Evolutionary conservation across 2,329 filamentous ascomycete species (phyloP).

Genomic region (Pezicula neosporulosa): DNA sequence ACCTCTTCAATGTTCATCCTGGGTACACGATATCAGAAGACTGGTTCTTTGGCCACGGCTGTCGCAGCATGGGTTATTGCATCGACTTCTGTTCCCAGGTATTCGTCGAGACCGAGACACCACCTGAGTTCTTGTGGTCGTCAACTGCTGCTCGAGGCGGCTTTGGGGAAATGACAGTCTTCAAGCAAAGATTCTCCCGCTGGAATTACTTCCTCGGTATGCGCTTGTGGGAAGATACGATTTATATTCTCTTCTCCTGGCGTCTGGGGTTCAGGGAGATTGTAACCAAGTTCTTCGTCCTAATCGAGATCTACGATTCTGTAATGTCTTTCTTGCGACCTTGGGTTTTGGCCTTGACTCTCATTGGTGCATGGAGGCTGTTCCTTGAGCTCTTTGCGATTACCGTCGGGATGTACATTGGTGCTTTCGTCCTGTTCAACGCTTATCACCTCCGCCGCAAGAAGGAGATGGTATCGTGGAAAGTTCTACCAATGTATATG

Average conservation of each 20-base stretch:
- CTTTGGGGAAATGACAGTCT: conserved; percentile 51
- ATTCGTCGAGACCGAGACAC: conserved; percentile 49
- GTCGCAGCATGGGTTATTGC: conserved; percentile 38
- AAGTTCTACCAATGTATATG: conserved; percentile 34
- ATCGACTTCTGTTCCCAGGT: conserved; percentile 46
- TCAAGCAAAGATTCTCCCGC: conserved; percentile 44
- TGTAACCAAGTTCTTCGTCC: conserved; percentile 45
- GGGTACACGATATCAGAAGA: conserved; percentile 47
- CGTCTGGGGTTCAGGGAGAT: conserved; percentile 45
- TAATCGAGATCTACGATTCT: conserved; percentile 45
- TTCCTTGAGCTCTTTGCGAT: conserved; percentile 32
- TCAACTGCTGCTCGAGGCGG: conserved; percentile 38
- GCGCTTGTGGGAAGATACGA: conserved; percentile 43
- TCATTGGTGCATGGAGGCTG: conserved; percentile 38
- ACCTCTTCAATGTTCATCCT: conserved; percentile 43
- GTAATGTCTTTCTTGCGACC: conserved; percentile 41
- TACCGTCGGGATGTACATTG: conserved; percentile 38
- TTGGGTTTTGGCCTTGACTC: conserved; percentile 41
- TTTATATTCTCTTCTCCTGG: conserved; percentile 43
- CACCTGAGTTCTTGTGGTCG: conserved; percentile 38
- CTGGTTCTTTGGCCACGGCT: conserved; percentile 49
- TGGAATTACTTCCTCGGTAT: conserved; percentile 52
- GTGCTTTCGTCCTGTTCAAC: conserved; percentile 44
- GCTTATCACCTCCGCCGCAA: conserved; percentile 42
- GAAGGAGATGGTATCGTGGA: conserved; percentile 37